These are phyloP conservation scores for Albatrellus ellisii DNA, from an alignment of 768 basidiomycete genomes.

Conservation along the genomic window DNA sequence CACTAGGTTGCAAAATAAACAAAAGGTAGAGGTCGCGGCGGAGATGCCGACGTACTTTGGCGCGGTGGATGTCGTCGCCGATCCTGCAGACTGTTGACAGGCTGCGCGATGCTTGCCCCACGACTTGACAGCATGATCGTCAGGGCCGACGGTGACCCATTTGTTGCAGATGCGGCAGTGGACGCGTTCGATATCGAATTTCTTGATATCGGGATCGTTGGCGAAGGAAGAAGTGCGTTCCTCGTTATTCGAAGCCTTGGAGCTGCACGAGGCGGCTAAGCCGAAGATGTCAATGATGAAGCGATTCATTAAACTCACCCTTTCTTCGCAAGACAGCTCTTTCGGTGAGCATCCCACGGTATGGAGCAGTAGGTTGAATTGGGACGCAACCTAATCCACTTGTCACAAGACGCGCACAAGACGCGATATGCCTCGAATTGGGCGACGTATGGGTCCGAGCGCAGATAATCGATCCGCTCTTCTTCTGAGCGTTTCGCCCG, in stretches of 20 bases:
- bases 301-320: constrained; percentile 30
- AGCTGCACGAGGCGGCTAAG: neutral
- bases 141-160: constrained; percentile 49
- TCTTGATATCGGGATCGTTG: constrained; percentile 59
- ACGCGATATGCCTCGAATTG: constrained; percentile 73
- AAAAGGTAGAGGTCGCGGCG: neutral
- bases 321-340: constrained; percentile 72
- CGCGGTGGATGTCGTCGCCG: neutral
- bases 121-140: constrained; percentile 53
- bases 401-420: constrained; percentile 68
- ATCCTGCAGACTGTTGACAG: constrained; percentile 29
- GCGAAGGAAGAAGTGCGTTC: constrained; percentile 45
- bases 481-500: constrained; percentile 69
- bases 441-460: constrained; percentile 65
- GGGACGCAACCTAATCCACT: constrained; percentile 76
- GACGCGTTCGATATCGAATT: constrained; percentile 61
- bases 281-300: neutral
- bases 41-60: neutral
- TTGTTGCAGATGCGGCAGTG: constrained; percentile 55
- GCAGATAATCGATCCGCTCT: constrained; percentile 57
- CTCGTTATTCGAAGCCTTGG: constrained; percentile 34
- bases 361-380: constrained; percentile 85
- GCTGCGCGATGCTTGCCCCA: constrained; percentile 51
- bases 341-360: constrained; percentile 78
- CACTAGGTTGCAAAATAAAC: constrained; percentile 9